Percentiles rank a stretch among this genome's conserved stretches.
Evolutionary conservation across 2,329 filamentous ascomycete genomes (phyloP).

Genomic region (Exserohilum rostratum): DNA sequence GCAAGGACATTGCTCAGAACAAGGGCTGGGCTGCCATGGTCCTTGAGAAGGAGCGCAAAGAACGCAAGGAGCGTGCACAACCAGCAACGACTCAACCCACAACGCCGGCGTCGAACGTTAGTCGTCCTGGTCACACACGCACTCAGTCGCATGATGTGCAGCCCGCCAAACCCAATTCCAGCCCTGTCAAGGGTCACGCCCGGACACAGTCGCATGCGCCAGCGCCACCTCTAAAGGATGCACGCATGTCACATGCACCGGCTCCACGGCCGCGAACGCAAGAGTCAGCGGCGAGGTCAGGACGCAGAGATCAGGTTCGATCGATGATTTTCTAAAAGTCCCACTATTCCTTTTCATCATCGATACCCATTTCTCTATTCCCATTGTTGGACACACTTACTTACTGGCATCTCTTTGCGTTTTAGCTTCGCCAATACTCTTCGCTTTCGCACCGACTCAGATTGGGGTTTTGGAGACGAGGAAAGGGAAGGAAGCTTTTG

Average conservation of each 20-base stretch:
- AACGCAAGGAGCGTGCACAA: constrained; percentile 33
- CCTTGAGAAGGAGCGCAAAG: constrained; percentile 53
- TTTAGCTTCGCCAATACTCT: constrained; percentile 27
- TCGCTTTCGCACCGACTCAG: constrained; percentile 28
- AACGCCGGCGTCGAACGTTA: constrained; percentile 22
- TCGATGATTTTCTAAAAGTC: constrained; percentile 49
- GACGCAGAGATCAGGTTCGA: constrained; percentile 49
- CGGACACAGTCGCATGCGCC: constrained; percentile 41
- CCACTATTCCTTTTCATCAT: constrained; percentile 23
- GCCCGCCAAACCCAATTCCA: constrained; percentile 29
- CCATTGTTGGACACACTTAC: constrained; percentile 30
- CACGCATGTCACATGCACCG: constrained; percentile 32
- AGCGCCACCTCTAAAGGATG: constrained; percentile 40
- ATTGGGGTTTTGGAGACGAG: constrained; percentile 25
- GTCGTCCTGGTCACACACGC: constrained; percentile 32
- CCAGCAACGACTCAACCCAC: constrained; percentile 28
- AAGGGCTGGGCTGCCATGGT: constrained; percentile 69
- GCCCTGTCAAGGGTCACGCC: constrained; percentile 41
- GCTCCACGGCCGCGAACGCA: constrained; percentile 39
- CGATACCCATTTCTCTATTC: constrained; percentile 27
- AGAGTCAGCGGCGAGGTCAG: constrained; percentile 30
- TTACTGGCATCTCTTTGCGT: constrained; percentile 31
- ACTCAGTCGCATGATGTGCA: constrained; percentile 39
- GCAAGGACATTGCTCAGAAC: constrained; percentile 58
- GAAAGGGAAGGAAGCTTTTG: constrained; percentile 13